Base-by-base conservation (phyloP, 306 rosid species). In the Gastrolobium bilobum region DNA sequence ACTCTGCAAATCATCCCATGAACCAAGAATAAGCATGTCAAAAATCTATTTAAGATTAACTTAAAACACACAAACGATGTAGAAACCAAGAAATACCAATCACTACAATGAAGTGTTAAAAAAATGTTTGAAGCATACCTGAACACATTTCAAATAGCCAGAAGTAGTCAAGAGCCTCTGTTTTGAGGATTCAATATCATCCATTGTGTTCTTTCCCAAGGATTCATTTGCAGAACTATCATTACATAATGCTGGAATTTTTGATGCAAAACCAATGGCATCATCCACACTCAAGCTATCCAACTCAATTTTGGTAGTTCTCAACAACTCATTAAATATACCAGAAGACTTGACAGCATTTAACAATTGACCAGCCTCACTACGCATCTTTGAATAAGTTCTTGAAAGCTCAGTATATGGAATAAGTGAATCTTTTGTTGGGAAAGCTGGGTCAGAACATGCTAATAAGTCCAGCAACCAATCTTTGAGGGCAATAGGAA, bases 91-190 rank as follows among this genome's bases (percentile, higher is more conserved):
- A 37, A 39, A 66, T 43, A 68, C 71, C 44, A 61, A 60, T 57
- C 80, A 40, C 51, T 30, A 33, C 38, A 74, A 68, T 61, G 84
- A 64, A 34, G 69, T 48, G 5, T 4, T 10, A 37, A 26, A 3
- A 42, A 53, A 50, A 33, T 31, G 62, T 62, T 72, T 67, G 34
- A 75, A 75, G 68, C 77, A 82, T 87, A 95, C 99, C 99, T 95
- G 97, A 67, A 95, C 99, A 85, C 99, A 95, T 87, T 95, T 95
- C 66, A 95, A 89, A 85, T 92, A 95, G 56, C 99, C 97, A 9
- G 98, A 88, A 57, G 98, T 95, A 31, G 99, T 86, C 88, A 95
- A 52, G 73, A 95, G 96, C 57, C 90, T 90, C 82, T 91, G 99
- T 83, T 90, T 95, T 66, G 86, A 89, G 68, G 98, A 92, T 79